These are phyloP conservation scores for Apiospora kogelbergensis DNA, from an alignment of 2,329 filamentous ascomycete species.

Conservation along the genomic window DNA sequence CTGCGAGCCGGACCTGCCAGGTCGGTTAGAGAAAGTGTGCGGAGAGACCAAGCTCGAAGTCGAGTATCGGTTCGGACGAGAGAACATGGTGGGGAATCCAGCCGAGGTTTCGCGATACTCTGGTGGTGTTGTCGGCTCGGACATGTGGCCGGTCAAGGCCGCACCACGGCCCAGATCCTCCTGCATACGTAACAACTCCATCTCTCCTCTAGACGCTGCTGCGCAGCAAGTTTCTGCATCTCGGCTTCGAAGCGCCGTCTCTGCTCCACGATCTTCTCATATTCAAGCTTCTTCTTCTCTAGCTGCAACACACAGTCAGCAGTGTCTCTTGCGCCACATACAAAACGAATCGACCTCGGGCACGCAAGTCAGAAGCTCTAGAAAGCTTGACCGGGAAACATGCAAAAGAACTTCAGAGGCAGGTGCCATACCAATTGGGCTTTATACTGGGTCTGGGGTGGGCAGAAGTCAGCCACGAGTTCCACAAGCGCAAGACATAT, in stretches of 20 bases:
- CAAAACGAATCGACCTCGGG: neutral
- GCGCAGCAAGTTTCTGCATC: constrained; percentile 85
- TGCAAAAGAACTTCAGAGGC: constrained; percentile 9
- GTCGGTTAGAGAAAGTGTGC: constrained; percentile 71
- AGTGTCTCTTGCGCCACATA: constrained; percentile 14
- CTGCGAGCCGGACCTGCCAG: constrained; percentile 75
- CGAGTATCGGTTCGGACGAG: constrained; percentile 84
- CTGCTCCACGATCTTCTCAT: constrained; percentile 87
- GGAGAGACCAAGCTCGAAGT: constrained; percentile 84
- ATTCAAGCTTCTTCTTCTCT: constrained; percentile 90
- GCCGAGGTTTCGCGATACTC: constrained; percentile 76
- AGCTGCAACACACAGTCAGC: constrained; percentile 59
- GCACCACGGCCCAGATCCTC: constrained; percentile 60
- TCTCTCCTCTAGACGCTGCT: constrained; percentile 77
- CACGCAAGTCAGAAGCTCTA: neutral
- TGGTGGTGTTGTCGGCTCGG: constrained; percentile 93
- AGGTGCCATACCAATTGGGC: constrained; percentile 69
- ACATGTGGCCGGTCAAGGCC: constrained; percentile 71
- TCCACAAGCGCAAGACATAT: constrained; percentile 29
- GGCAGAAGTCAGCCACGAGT: constrained; percentile 27
- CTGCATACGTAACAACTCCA: constrained; percentile 82
- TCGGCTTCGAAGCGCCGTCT: constrained; percentile 88
- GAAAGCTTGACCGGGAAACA: constrained; percentile 6
- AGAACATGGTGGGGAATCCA: constrained; percentile 77
- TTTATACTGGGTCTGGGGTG: constrained; percentile 33